Base-by-base conservation (phyloP, 73 alveolate genomes). In the Paramecium primaurelia region DNA sequence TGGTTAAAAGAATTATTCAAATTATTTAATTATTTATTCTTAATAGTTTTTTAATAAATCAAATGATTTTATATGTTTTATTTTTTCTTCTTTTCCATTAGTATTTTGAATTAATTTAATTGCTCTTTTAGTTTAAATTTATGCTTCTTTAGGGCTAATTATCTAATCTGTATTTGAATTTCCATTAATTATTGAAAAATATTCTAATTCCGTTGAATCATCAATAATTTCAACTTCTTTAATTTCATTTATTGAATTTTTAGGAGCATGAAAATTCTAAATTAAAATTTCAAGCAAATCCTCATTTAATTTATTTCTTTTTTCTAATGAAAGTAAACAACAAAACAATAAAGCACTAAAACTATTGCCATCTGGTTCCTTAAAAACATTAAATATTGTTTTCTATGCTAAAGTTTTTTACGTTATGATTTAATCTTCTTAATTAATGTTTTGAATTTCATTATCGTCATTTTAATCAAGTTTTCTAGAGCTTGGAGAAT, bases 151-250 rank as follows among this genome's bases (percentile, higher is more conserved):
- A 8, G 94, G 94, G 30, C 92, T 71, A 14, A 77, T 44, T 6
- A 25, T n/a, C 11, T 89, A 59, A 47, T 38, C 58, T 20, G 51
- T 3, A 44, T 40, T 47, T 25, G 94, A 71, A 22, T 71, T 71
- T 12, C 94, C 94, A 71, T 89, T 89, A 0, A 71, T 85, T 30
- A 51, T 83, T 45, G 86, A 47, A 73, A 45, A 89, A 51, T 45
- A 71, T 68, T 89, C 44, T 47, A 89, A 51, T 47, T 89, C 94
- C 58, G 25, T 20, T 25, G 11, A 32, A 71, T 89, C 49, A 47
- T 89, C 94, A 12, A 89, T 89, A 7, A 89, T 40, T 73, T 89
- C 94, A 1, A 89, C 94, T 71, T 89, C 91, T 6, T 22, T 42
- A 20, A 80, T 80, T 36, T 80, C 91, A 25, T 47, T 26, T 4